Evolutionary conservation across 1,284 basidiomycete species (phyloP), one percentile per base, ranked within the genome.

Genomic region (Rhodotorula sp.): DNA sequence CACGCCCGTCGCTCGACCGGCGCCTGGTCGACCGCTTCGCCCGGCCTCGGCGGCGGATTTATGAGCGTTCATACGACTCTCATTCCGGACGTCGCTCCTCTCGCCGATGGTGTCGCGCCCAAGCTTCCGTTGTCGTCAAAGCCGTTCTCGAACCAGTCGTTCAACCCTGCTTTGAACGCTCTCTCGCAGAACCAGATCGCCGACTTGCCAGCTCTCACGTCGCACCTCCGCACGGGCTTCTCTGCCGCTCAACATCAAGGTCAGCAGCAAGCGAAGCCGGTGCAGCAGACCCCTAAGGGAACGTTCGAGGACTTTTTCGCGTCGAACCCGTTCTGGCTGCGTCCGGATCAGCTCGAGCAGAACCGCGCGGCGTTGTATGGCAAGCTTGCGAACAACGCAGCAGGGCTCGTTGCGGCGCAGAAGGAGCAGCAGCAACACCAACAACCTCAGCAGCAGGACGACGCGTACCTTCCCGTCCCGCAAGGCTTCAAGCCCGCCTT

Each of bases 11-110:
- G 46, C 27, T 44, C 44, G 2, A 60, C 56, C 24, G 54, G 54
- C 19, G 55, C 44, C 52, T 71, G 72, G 72, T 54, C 70, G 34
- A 64, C 65, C 19, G 30, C 58, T 44, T 58, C 57, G 44, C 67
- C 74, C 54, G 82, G 81, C 62, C 46, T 48, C 22, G 53, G 62
- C 46, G 88, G 88, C 67, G 90, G 90, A 4, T 85, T 89, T 76
- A 94, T 90, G 0, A 89, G 90, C 54, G 92, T 94, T 3, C 92
- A 95, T 79, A 88, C 91, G 4, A 87, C 91, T 0, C 62, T 75
- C n/a, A 44, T 76, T 3, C 76, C 76, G 46, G 76, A 77, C 36
- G 48, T 77, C 62, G 19, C n/a, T 19, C 27, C 44, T 15, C 68
- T 76, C 64, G 73, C 70, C 27, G 69, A 70, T 24, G 67, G 69